These are phyloP conservation scores for Pseudonitzschia multiseries DNA, from an alignment of 108 stramenopile species.

Conservation along the genomic window DNA sequence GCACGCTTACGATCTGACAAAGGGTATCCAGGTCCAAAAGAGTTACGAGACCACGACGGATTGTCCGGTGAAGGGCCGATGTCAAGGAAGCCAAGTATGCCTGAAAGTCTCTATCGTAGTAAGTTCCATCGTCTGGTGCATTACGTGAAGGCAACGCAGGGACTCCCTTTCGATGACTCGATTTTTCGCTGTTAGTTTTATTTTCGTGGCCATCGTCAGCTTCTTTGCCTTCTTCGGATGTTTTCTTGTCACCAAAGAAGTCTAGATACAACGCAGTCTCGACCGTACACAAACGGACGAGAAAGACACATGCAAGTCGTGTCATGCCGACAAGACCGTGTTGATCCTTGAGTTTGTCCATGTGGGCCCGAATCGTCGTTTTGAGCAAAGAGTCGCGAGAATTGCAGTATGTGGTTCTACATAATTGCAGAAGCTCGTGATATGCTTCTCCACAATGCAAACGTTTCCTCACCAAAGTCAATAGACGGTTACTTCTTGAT, in stretches of 20 bases:
- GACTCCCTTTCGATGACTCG: slow-evolving; percentile 1
- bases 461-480: slow-evolving; percentile 60
- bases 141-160: slow-evolving; percentile 57
- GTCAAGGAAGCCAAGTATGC: slow-evolving; percentile 67
- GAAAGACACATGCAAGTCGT: slow-evolving; percentile 79
- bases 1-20: slow-evolving; percentile 81
- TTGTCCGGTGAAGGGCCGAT: slow-evolving; percentile 75
- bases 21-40: slow-evolving; percentile 78
- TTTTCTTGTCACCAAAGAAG: slow-evolving; percentile 77
- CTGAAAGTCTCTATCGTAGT: slow-evolving; percentile 75
- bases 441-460: slow-evolving; percentile 64
- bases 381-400: slow-evolving; percentile 64
- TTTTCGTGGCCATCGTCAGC: slow-evolving; percentile 19
- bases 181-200: slow-evolving; percentile 6
- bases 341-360: slow-evolving; percentile 78
- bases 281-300: slow-evolving; percentile 82
- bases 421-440: slow-evolving; percentile 70
- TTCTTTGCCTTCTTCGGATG: slow-evolving; percentile 28
- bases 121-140: slow-evolving; percentile 62
- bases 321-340: slow-evolving; percentile 90
- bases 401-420: slow-evolving; percentile 76
- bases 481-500: slow-evolving; percentile 64
- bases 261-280: slow-evolving; percentile 85
- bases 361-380: slow-evolving; percentile 71
- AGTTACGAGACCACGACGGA: slow-evolving; percentile 80